Evolutionary conservation across 2,329 filamentous ascomycete species (phyloP), one percentile per base, ranked within the genome.

Genomic region (Xylaria sp.): DNA sequence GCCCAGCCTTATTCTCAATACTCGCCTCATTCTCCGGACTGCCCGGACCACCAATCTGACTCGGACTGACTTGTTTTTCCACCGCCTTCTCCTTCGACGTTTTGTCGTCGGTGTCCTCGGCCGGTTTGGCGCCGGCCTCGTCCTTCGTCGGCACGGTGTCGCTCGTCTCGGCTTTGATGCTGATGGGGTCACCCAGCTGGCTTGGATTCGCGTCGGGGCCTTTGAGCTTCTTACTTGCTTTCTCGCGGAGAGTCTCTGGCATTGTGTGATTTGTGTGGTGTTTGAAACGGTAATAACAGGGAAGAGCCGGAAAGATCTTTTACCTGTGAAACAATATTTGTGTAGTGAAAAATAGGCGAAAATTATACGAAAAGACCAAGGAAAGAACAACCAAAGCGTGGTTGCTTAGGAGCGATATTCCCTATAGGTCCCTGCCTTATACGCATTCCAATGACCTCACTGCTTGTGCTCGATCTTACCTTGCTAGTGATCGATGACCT

Each of bases 171-270:
- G 74, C 74, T 60, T 76, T 76, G 34, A 75, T 46, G 52, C 73
- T 76, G 39, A 76, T 70, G 2, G 75, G 75, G 53, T 76, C 75
- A 34, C 74, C 75, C 6, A 76, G 66, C 63, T 72, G 72, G 55
- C 70, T 72, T 4, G 74, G 73, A 61, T 79, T 71, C 10, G 71
- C 70, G 54, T 64, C 62, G 2, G 69, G 64, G 42, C 71, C 71
- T 18, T 71, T 64, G 3, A 70, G 50, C 51, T 71, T 69, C 61
- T 71, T 68, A 54, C 54, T 53, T 5, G 70, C 69, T 54, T 69
- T 70, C 42, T 71, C 68, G 57, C 69, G 68, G 48, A 71, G 64
- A 2, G 63, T 71, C 42, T 70, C 68, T 13, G 62, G 62, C 68
- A 70, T 69, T 44, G 23, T 63, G n/a, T 16, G 16, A 16, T 16